A percentile compares a stretch with the other conserved stretches of the same genome.
These are phyloP conservation scores for Ganoderma lucidum DNA, from an alignment of 1,284 basidiomycete species.

Conservation along the genomic window DNA sequence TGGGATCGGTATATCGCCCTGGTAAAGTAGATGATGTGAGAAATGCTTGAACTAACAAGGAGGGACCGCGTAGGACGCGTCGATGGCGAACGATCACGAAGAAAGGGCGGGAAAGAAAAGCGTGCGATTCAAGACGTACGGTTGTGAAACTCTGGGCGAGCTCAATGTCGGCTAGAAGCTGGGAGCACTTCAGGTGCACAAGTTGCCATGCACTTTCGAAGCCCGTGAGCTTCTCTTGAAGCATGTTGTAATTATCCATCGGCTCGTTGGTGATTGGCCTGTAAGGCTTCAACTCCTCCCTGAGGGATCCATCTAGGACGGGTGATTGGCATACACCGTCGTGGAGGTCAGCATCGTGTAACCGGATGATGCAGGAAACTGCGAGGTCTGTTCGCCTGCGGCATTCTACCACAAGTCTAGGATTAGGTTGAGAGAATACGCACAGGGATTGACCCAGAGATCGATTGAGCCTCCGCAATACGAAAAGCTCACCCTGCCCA, in stretches of 20 bases:
- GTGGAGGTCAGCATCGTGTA: neutral
- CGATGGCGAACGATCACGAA: neutral
- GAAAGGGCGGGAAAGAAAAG: neutral
- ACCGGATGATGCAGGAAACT: neutral
- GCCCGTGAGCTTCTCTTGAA: slow-evolving; percentile 4
- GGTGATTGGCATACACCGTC: neutral
- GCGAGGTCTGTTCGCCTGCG: neutral
- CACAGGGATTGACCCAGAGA: slow-evolving; percentile 4
- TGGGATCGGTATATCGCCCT: neutral
- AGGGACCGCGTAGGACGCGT: neutral
- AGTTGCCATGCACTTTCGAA: slow-evolving; percentile 11
- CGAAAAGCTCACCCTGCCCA: slow-evolving; percentile 39
- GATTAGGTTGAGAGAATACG: neutral
- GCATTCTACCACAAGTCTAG: neutral
- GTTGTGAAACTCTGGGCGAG: slow-evolving; percentile 5
- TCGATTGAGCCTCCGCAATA: slow-evolving; percentile 25
- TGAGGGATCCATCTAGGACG: neutral
- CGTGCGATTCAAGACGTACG: neutral
- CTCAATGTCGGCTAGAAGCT: slow-evolving; percentile 11
- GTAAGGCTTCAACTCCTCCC: neutral
- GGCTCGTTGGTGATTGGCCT: neutral
- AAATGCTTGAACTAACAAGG: neutral
- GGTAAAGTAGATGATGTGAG: neutral
- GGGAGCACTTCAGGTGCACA: slow-evolving; percentile 11
- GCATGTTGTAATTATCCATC: slow-evolving; percentile 2